Base-by-base conservation (phyloP, 2,329 filamentous ascomycete genomes). In the Diaporthe caulivora region DNA sequence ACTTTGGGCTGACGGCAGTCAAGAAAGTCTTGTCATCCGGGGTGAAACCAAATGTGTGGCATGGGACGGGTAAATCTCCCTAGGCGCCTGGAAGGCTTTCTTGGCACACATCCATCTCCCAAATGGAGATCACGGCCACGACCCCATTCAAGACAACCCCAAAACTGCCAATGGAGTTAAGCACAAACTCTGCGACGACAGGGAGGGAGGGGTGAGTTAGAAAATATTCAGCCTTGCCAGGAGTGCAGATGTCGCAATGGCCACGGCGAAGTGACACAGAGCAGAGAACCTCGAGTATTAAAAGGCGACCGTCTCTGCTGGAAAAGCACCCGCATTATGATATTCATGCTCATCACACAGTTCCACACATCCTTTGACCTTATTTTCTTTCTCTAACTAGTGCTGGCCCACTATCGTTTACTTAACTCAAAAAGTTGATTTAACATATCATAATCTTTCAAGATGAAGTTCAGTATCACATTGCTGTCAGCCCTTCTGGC, bases 81-180 rank as follows among this genome's bases (percentile, higher is more conserved):
- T 64, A 64, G 17, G 40, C 15, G 11, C 26, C 26, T 13, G 18
- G 11, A 21, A 42, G 18, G 17, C 58, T 47, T 64, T 64, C 40
- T 64, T 64, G 58, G 58, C 58, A 4, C 37, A 15, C 24, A 18
- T n/a, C 3, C 24, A 47, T 24, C 40, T 31, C 40, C 21, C 40
- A 44, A 15, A 44, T 47, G 18, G 18, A 64, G 26, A 47, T 21
- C 40, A 31, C 9, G 11, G 6, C 40, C 42, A n/a, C 11, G 26
- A 24, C 26, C 18, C 18, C 2, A 47, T 15, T 31, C 3, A 42
- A 64, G 58, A 64, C 58, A 64, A n/a, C n/a, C 21, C 24, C 58
- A 64, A 64, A 64, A 64, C 58, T 64, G 58, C 58, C 58, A 47
- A 64, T 64, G 58, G 40, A 47, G 17, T 47, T n/a, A 8, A 44